A percentile compares a stretch with the other conserved stretches of the same genome.
Evolutionary conservation across 257 asterid genomes (phyloP).

Genomic region (Solanum ossicruentum): DNA sequence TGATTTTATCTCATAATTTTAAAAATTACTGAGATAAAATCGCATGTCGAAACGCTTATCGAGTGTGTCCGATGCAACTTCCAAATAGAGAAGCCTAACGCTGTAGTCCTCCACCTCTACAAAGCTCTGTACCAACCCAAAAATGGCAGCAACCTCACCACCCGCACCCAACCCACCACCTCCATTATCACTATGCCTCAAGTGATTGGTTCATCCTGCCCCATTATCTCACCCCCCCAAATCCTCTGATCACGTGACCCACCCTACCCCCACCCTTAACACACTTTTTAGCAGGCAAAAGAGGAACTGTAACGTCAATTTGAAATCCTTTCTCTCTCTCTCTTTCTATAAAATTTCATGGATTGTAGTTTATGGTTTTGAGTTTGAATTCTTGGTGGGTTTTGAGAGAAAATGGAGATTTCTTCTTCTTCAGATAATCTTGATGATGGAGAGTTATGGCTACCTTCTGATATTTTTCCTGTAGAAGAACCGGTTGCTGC

Average conservation of each 20-base stretch:
- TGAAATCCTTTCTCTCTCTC: background rate
- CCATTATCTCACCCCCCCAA: fast-evolving
- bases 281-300: background rate
- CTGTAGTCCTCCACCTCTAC: background rate
- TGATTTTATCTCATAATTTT: too few species aligned
- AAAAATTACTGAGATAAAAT: too few species aligned
- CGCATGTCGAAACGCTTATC: too few species aligned
- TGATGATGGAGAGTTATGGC: slow-evolving; percentile 26
- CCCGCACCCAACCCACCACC: background rate
- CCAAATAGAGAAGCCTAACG: background rate
- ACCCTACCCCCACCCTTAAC: background rate
- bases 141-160: background rate
- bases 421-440: slow-evolving; percentile 6
- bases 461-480: slow-evolving; percentile 22
- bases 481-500: slow-evolving; percentile 2
- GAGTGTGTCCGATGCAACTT: background rate
- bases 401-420: slow-evolving; percentile 8
- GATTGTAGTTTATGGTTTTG: background rate
- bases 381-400: background rate
- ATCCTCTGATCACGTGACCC: background rate
- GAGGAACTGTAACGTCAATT: background rate
- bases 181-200: background rate
- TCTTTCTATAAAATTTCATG: background rate
- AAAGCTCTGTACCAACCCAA: background rate
- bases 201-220: background rate